Evolutionary conservation across 1,284 basidiomycete species (phyloP), one percentile per base, ranked within the genome.

Genomic region (Vanrija pseudolonga): DNA sequence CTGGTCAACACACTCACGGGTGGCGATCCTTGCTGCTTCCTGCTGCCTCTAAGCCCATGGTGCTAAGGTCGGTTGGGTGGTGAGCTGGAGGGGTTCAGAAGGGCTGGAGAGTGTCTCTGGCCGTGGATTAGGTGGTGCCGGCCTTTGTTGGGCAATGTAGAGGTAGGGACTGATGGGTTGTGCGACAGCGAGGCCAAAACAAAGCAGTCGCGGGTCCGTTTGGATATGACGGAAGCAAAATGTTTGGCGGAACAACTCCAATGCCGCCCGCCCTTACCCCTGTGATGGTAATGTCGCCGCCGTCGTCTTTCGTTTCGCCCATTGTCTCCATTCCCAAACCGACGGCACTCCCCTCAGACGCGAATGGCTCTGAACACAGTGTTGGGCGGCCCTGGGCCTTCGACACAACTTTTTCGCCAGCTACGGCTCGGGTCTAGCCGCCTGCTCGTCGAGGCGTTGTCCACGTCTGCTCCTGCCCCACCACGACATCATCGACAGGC

Each of bases 51-150:
- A 22, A 36, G 19, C 39, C 51, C 22, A 19, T 24, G 36, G 32
- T 36, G 26, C 37, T 15, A 7, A 23, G 2, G 2, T 32, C 2
- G 32, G 32, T 32, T 12, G 14, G 2, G 11, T 15, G 9, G 32
- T 36, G 17, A 65, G 60, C 59, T 41, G 64, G 64, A 63, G 48
- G 47, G 65, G 64, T 1, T 50, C 61, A 2, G 57, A 48, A 20
- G 62, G 48, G 45, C 56, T 58, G 9, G 11, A 15, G 32, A 12
- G 26, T 9, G 12, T 4, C 32, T 32, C 14, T 32, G 32, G 32
- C 14, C 11, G 23, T 26, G 32, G 26, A 40, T 26, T 8, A 12
- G 37, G 51, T 17, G 15, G 12, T 19, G 23, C 24, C 11, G 41
- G 38, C n/a, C n/a, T n/a, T n/a, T 28, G 53, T 36, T 51, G 26